phyloP scores from a whole-genome alignment of 2,329 filamentous ascomycete species.

The Gliomastix tumulicola region DNA sequence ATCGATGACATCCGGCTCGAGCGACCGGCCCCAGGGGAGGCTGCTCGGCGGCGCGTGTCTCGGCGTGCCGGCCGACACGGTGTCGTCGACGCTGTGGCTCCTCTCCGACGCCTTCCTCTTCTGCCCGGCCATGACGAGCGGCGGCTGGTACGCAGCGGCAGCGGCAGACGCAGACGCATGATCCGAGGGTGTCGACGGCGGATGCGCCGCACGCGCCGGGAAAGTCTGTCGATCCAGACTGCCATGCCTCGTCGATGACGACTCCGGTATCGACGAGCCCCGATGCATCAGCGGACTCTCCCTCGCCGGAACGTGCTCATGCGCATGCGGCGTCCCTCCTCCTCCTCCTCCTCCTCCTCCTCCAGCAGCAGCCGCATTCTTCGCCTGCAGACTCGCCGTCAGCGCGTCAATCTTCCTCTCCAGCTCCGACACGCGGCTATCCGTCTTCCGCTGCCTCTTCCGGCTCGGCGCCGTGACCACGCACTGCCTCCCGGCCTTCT shows the following conservation, averaged over 20 bases:
- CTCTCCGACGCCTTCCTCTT: constrained; percentile 23
- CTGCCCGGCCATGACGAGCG: constrained; percentile 11
- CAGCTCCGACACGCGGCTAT: constrained; percentile 80
- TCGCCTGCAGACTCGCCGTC: constrained; percentile 69
- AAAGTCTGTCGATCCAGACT: background rate
- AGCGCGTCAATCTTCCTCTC: constrained; percentile 90
- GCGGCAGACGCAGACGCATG: background rate
- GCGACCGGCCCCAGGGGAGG: constrained; percentile 4
- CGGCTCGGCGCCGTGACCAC: constrained; percentile 67
- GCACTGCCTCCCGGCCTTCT: constrained; percentile 72
- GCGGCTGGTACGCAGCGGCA: constrained; percentile 1
- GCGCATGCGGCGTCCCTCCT: background rate
- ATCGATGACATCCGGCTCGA: constrained; percentile 46
- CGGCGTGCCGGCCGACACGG: background rate
- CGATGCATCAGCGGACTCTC: no score
- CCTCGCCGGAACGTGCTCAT: background rate
- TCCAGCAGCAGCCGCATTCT: constrained; percentile 7
- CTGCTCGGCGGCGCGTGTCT: background rate
- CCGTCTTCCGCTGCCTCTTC: constrained; percentile 87
- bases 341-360: background rate
- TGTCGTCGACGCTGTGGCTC: constrained; percentile 5
- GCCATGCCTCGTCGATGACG: background rate
- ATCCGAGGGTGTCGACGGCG: background rate
- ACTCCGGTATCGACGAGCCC: no score
- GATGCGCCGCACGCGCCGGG: no score